Percentiles rank a stretch among this genome's conserved stretches.
phyloP scores from a whole-genome alignment of 208 protist genomes.

The Herpetomonas tarakana region DNA sequence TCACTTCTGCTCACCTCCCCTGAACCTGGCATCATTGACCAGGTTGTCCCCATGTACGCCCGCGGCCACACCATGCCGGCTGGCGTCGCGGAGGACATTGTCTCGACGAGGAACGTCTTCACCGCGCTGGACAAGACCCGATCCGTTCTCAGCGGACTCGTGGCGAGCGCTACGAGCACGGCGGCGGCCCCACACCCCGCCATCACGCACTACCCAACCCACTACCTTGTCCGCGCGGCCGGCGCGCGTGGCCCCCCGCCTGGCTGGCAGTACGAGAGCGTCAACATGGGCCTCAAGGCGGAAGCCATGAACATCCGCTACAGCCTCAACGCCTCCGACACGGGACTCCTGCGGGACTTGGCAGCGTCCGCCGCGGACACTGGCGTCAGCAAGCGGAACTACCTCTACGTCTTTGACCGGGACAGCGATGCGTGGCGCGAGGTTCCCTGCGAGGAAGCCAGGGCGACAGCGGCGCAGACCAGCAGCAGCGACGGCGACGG shows the following conservation, averaged over 20 bases:
- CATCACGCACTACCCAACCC: conserved; percentile 44
- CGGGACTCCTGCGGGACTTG: conserved; percentile 6
- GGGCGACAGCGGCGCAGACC: background rate
- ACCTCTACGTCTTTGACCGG: conserved; percentile 11
- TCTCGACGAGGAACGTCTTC: conserved; percentile 45
- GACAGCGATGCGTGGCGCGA: conserved; percentile 12
- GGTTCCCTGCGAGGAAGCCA: conserved; percentile 14
- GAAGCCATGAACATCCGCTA: conserved; percentile 56
- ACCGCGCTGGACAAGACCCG: conserved; percentile 55
- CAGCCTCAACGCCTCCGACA: conserved; percentile 24
- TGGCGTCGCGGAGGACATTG: conserved; percentile 41
- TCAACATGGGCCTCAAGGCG: conserved; percentile 62
- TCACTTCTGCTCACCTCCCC: conserved; percentile 49
- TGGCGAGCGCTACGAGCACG: conserved; percentile 1
- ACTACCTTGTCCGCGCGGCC: conserved; percentile 50
- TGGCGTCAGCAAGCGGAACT: conserved; percentile 8
- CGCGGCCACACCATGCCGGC: conserved; percentile 46
- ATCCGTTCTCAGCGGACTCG: conserved; percentile 5
- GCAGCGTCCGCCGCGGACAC: background rate
- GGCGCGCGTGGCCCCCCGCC: conserved; percentile 46
- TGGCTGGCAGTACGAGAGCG: conserved; percentile 58
- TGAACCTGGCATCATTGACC: conserved; percentile 49
- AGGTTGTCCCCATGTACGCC: conserved; percentile 55
- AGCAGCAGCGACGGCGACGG: background rate
- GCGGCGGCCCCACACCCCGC: conserved; percentile 32